These are phyloP conservation scores for Curvularia spicifera DNA, from an alignment of 2,329 filamentous ascomycete species.

Conservation along the genomic window DNA sequence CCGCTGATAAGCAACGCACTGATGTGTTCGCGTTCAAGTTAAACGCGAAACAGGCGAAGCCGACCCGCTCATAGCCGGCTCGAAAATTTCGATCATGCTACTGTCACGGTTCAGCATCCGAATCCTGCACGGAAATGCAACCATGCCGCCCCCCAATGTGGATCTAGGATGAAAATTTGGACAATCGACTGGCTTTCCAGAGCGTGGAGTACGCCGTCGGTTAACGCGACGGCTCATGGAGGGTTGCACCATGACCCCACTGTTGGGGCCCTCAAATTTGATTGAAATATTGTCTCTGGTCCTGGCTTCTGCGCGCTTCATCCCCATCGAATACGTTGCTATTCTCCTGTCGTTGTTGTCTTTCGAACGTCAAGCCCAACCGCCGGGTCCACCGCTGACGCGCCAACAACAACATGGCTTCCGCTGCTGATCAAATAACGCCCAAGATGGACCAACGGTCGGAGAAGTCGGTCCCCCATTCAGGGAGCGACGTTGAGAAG, in stretches of 20 bases:
- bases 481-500: slow-evolving; percentile 47
- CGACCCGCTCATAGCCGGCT: slow-evolving; percentile 36
- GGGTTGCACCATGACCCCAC: slow-evolving; percentile 29
- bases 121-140: slow-evolving; percentile 26
- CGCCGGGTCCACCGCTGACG: slow-evolving; percentile 17
- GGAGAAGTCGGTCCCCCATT: slow-evolving; percentile 40
- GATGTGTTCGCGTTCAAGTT: slow-evolving; percentile 16
- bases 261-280: slow-evolving; percentile 13
- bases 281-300: slow-evolving; percentile 33
- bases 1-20: slow-evolving; percentile 6
- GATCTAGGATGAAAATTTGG: slow-evolving; percentile 44
- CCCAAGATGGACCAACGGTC: slow-evolving; percentile 40
- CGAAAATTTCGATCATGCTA: slow-evolving; percentile 36
- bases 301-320: slow-evolving; percentile 24
- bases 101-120: slow-evolving; percentile 26
- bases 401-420: slow-evolving; percentile 31
- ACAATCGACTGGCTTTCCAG: slow-evolving; percentile 31
- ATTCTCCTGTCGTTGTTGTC: slow-evolving; percentile 18
- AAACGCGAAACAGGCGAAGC: slow-evolving; percentile 19
- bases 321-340: slow-evolving; percentile 22
- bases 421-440: slow-evolving; percentile 30
- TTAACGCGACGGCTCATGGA: slow-evolving; percentile 26
- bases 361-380: slow-evolving; percentile 19
- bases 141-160: slow-evolving; percentile 33
- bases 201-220: slow-evolving; percentile 37